Conservation (phyloP, 768 basidiomycete species). For the Cystofilobasidium bisporidii region DNA sequence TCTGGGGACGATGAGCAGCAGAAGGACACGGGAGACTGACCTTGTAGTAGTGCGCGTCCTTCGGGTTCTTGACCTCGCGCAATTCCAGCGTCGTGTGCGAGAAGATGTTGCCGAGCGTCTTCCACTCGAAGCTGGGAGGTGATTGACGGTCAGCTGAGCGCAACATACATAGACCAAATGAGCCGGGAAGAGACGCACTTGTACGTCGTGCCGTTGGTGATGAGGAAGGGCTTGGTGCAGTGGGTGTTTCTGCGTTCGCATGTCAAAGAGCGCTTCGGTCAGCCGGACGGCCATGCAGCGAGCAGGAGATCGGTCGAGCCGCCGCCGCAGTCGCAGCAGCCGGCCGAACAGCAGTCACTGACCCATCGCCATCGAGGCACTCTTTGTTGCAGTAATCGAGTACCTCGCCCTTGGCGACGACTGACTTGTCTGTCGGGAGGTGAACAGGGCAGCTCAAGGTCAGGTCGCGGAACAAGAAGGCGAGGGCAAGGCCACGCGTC, state of each 20-base stretch:
- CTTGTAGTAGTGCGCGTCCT: slow-evolving; percentile 14
- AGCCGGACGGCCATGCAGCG: too few relatives aligned
- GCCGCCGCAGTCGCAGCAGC: too few relatives aligned
- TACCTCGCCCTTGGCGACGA: slow-evolving; percentile 34
- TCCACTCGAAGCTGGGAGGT: slow-evolving; percentile 32
- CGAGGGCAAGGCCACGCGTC: slow-evolving; percentile 4
- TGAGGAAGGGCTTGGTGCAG: slow-evolving; percentile 38
- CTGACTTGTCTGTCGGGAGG: slow-evolving; percentile 28
- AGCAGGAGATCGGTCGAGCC: too few relatives aligned
- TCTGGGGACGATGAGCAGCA: too few relatives aligned
- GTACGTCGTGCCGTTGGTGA: slow-evolving; percentile 36
- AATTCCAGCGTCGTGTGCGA: slow-evolving; percentile 38
- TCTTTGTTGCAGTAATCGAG: slow-evolving; percentile 34
- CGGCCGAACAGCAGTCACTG: too few relatives aligned
- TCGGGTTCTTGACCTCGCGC: slow-evolving; percentile 18
- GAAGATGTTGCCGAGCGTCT: slow-evolving; percentile 34
- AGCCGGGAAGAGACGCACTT: slow-evolving; percentile 13
- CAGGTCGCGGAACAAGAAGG: not conserved
- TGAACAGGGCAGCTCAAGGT: too few relatives aligned
- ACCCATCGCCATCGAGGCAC: slow-evolving; percentile 35
- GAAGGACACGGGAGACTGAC: too few relatives aligned
- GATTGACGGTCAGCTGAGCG: not conserved
- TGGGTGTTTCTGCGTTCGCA: slow-evolving; percentile 23
- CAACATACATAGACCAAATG: too few relatives aligned
- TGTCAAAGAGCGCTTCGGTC: too few relatives aligned